Percentiles rank a stretch among this genome's conserved stretches.
Conservation (phyloP, 2,329 filamentous ascomycete species). For the Sporothrix inflata region DNA sequence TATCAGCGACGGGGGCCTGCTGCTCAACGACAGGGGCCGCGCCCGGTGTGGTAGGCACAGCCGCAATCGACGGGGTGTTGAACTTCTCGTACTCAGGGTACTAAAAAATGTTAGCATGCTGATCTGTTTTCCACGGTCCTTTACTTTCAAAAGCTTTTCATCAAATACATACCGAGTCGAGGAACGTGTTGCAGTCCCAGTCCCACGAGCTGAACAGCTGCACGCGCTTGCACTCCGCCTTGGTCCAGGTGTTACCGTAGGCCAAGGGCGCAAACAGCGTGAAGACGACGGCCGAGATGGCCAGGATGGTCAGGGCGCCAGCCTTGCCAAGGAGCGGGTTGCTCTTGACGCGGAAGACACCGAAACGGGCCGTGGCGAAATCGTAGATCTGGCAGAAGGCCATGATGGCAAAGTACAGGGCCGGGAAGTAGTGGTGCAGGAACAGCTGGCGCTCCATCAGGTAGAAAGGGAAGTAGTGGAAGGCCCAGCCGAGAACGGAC, state of each 20-base stretch:
- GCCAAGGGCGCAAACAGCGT: slow-evolving; percentile 83
- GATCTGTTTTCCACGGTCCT: too few relatives aligned
- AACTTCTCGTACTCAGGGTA: slow-evolving; percentile 53
- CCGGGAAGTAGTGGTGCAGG: slow-evolving; percentile 97
- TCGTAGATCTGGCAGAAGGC: slow-evolving; percentile 88
- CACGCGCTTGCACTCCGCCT: slow-evolving; percentile 79
- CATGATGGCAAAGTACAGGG: slow-evolving; percentile 92
- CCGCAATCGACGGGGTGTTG: slow-evolving; percentile 33
- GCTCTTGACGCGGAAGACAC: slow-evolving; percentile 67
- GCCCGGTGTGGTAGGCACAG: slow-evolving; percentile 10
- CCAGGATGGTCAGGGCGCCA: slow-evolving; percentile 74
- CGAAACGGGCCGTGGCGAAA: slow-evolving; percentile 75
- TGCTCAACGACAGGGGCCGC: background rate
- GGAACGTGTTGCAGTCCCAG: slow-evolving; percentile 96
- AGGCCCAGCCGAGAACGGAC: slow-evolving; percentile 88
- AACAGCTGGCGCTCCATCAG: slow-evolving; percentile 98
- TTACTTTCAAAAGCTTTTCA: too few relatives aligned
- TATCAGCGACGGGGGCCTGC: slow-evolving; percentile 31
- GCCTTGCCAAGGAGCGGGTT: slow-evolving; percentile 74
- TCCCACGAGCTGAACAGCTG: slow-evolving; percentile 93
- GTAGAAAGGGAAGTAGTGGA: slow-evolving; percentile 99
- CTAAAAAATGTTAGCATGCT: slow-evolving; percentile 32
- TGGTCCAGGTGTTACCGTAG: slow-evolving; percentile 95
- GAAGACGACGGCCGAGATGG: slow-evolving; percentile 75
- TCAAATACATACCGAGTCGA: slow-evolving; percentile 53